phyloP scores from a whole-genome alignment of 2,329 filamentous ascomycete species.

The Nemania diffusa region DNA sequence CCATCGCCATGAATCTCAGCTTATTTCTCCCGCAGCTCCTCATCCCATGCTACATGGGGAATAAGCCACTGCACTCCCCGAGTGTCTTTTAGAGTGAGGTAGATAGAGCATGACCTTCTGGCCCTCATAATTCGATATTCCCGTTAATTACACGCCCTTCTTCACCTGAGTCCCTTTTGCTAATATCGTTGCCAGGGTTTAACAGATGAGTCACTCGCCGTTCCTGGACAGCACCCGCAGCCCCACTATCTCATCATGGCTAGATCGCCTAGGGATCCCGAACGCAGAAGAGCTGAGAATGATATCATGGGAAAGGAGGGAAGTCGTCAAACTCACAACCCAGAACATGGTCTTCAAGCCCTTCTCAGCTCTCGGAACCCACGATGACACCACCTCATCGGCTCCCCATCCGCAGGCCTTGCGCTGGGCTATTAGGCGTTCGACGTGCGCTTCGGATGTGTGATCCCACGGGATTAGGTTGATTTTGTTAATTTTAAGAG shows the following conservation, averaged over 20 bases:
- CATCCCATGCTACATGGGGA: neutral
- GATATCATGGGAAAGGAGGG: neutral
- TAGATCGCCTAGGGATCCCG: neutral
- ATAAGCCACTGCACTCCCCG: neutral
- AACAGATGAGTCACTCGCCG: neutral
- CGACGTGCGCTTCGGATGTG: conserved; percentile 15
- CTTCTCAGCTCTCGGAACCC: neutral
- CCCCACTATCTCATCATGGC: too few relatives aligned
- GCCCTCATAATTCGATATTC: neutral
- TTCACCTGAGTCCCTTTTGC: neutral
- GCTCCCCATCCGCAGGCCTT: conserved; percentile 15
- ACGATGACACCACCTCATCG: conserved; percentile 2
- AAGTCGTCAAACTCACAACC: conserved; percentile 12
- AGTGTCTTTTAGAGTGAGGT: neutral
- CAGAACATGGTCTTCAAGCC: conserved; percentile 16
- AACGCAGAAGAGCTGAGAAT: neutral
- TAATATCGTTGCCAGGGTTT: neutral
- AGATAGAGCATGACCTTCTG: neutral
- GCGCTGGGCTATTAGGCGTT: conserved; percentile 11
- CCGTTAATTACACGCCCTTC: too few relatives aligned
- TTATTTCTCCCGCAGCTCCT: too few relatives aligned
- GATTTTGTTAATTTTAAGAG: conserved; percentile 9
- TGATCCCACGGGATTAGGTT: conserved; percentile 27
- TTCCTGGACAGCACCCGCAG: too few relatives aligned
- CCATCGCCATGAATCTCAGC: neutral